Percentiles rank a stretch among this genome's conserved stretches.
Conservation (phyloP, 257 asterid species). For the Solanum piurae region DNA sequence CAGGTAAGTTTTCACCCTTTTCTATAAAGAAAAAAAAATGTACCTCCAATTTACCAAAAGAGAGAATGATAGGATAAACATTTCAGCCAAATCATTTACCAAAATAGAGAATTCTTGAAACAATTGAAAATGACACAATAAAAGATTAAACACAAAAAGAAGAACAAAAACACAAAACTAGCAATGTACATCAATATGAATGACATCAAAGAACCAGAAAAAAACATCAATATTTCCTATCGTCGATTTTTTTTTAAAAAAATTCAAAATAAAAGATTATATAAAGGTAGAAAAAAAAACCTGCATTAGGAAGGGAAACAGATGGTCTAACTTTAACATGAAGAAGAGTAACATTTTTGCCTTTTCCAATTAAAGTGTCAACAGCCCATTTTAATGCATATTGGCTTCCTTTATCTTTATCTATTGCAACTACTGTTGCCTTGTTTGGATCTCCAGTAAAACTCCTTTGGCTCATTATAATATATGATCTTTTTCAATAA, state of each 20-base stretch:
- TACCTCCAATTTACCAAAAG: background rate
- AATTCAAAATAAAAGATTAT: background rate
- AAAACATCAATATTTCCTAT: background rate
- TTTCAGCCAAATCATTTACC: background rate
- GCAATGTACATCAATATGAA: background rate
- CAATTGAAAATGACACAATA: background rate
- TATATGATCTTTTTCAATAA: background rate
- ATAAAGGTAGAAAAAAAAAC: background rate
- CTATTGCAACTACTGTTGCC: slow-evolving; percentile 64
- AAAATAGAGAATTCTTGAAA: background rate
- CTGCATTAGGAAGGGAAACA: slow-evolving; percentile 27
- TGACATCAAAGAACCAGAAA: background rate
- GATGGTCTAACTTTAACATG: slow-evolving; percentile 46
- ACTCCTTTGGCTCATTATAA: slow-evolving; percentile 26
- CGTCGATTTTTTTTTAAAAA: accelerated
- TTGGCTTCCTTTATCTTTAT: slow-evolving; percentile 92
- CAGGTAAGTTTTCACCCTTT: background rate
- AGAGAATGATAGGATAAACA: background rate
- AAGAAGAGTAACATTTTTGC: slow-evolving; percentile 63
- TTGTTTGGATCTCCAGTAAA: slow-evolving; percentile 24
- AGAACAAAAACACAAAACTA: background rate
- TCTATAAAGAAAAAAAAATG: background rate
- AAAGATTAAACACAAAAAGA: background rate
- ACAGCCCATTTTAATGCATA: slow-evolving; percentile 96
- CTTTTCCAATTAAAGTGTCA: slow-evolving; percentile 61